Conservation (phyloP, 306 rosid species). For the Carpinus viminea region DNA sequence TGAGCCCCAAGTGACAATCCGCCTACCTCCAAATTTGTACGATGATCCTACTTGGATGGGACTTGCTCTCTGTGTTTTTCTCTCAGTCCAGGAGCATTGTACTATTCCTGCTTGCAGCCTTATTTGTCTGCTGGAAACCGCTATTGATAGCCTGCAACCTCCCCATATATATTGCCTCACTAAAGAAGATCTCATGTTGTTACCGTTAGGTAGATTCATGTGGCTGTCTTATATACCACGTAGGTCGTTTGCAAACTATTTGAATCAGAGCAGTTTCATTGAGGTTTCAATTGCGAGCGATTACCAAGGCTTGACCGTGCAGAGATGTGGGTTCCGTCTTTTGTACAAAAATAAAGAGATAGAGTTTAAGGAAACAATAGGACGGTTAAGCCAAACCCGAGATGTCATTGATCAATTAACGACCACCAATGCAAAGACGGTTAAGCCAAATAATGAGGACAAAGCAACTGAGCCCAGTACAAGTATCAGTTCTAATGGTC, state of each 20-base stretch:
- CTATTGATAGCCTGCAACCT: not conserved
- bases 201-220: conserved; percentile 15
- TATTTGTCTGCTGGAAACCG: conserved; percentile 6
- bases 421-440: not conserved
- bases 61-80: conserved; percentile 10
- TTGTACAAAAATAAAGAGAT: not conserved
- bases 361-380: not conserved
- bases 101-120: conserved; percentile 9
- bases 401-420: too few relatives aligned
- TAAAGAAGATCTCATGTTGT: conserved; percentile 15
- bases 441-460: too few relatives aligned
- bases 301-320: not conserved
- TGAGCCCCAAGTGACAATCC: not conserved
- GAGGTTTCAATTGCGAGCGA: conserved; percentile 28
- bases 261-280: not conserved
- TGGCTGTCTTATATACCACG: conserved; percentile 36
- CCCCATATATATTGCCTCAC: not conserved
- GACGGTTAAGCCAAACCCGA: not conserved
- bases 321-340: conserved; percentile 12
- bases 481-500: too few relatives aligned
- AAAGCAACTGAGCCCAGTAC: too few relatives aligned
- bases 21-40: conserved; percentile 2
- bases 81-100: conserved; percentile 10
- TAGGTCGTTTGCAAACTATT: not conserved
- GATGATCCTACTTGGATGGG: conserved; percentile 18